Conservation (phyloP, 352 stramenopile genomes). For the Pythium brachiatum region DNA sequence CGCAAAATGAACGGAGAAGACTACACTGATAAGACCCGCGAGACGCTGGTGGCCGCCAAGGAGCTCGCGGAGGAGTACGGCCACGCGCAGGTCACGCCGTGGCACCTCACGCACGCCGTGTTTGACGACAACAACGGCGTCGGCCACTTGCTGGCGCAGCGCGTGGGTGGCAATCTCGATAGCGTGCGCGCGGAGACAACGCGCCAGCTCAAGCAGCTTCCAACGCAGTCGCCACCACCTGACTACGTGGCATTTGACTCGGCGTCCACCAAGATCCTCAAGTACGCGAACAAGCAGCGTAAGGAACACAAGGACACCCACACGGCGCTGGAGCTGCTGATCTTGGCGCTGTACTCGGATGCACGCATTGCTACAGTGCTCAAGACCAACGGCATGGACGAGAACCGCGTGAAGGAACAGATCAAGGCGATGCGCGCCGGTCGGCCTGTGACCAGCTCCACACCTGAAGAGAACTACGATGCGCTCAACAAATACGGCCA, state of each 20-base stretch:
- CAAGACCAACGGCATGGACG: slow-evolving; percentile 62
- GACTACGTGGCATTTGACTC: slow-evolving; percentile 61
- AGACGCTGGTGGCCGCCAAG: slow-evolving; percentile 48
- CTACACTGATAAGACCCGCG: slow-evolving; percentile 80
- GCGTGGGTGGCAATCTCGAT: slow-evolving; percentile 47
- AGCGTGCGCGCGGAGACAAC: slow-evolving; percentile 48
- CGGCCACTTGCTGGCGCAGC: slow-evolving; percentile 46
- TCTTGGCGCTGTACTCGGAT: slow-evolving; percentile 74
- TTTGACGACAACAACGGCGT: slow-evolving; percentile 65
- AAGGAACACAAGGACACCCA: slow-evolving; percentile 85
- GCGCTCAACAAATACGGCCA: slow-evolving; percentile 94
- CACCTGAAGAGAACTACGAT: slow-evolving; percentile 91
- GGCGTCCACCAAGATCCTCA: slow-evolving; percentile 72
- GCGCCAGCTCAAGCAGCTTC: slow-evolving; percentile 61
- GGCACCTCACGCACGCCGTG: slow-evolving; percentile 66
- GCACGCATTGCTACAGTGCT: slow-evolving; percentile 51
- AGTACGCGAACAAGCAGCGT: slow-evolving; percentile 74
- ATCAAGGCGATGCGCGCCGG: slow-evolving; percentile 60
- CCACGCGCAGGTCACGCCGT: slow-evolving; percentile 73
- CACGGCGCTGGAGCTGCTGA: slow-evolving; percentile 64
- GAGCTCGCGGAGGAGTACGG: slow-evolving; percentile 60
- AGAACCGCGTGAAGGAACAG: slow-evolving; percentile 62
- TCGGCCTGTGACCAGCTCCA: slow-evolving; percentile 67
- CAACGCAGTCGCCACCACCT: slow-evolving; percentile 68
- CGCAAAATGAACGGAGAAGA: slow-evolving; percentile 64